A percentile compares a stretch with the other conserved stretches of the same genome.
phyloP scores from a whole-genome alignment of 202 grass and related monocot species.

The Panicum hallii region DNA sequence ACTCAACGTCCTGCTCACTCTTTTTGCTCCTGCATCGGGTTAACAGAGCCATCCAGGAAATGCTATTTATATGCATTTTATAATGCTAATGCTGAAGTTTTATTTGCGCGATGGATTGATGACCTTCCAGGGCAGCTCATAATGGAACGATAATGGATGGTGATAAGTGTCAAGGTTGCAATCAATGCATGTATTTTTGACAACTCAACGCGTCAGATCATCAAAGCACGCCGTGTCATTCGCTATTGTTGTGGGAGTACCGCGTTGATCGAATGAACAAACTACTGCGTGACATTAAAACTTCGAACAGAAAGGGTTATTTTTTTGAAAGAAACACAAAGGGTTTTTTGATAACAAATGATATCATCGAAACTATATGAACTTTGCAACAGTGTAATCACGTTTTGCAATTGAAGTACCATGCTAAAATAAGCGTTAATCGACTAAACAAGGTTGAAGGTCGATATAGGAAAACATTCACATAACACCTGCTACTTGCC shows the following conservation, averaged over 20 bases:
- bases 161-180: not conserved
- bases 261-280: not conserved
- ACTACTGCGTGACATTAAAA: not conserved
- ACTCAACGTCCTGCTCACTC: not conserved
- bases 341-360: not conserved
- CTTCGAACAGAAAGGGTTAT: not conserved
- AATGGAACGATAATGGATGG: not conserved
- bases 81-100: not conserved
- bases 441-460: not conserved
- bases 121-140: not conserved
- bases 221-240: not conserved
- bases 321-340: not conserved
- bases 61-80: not conserved
- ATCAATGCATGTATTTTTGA: conserved; percentile 18
- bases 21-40: conserved; percentile 15
- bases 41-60: not conserved
- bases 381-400: conserved; percentile 13
- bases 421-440: not conserved
- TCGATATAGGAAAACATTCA: not conserved
- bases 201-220: not conserved
- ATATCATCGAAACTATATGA: not conserved
- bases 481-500: not conserved
- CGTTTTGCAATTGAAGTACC: not conserved
- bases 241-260: not conserved
- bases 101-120: not conserved